Evolutionary conservation across 768 basidiomycete genomes (phyloP).

Genomic region (Russula ochroleuca): DNA sequence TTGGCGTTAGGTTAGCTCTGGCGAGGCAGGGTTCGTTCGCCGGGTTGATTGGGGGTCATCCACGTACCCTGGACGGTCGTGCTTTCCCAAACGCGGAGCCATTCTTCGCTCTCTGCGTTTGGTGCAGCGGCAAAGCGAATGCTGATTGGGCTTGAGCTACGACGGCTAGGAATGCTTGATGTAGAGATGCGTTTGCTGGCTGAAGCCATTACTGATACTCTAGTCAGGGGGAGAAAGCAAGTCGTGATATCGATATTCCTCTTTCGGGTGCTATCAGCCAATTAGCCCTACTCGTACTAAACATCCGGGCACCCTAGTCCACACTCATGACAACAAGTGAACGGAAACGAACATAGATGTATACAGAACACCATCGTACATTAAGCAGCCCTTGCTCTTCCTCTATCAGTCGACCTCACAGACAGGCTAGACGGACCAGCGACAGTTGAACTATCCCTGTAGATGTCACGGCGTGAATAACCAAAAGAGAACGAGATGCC

Average conservation of each 20-base stretch:
- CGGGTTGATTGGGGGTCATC: neutral
- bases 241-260: neutral
- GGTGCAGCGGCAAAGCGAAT: slow-evolving; percentile 30
- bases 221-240: neutral
- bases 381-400: slow-evolving; percentile 10
- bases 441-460: slow-evolving; percentile 1
- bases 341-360: neutral
- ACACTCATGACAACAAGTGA: neutral
- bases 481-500: neutral
- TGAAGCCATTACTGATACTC: slow-evolving; percentile 33
- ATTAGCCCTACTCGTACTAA: neutral
- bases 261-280: neutral
- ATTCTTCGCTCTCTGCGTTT: slow-evolving; percentile 43
- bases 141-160: slow-evolving; percentile 25
- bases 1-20: too few relatives aligned
- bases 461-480: neutral
- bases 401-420: slow-evolving; percentile 8
- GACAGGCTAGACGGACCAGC: slow-evolving; percentile 7
- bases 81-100: slow-evolving; percentile 55
- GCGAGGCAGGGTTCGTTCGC: too few relatives aligned
- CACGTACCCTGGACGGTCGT: slow-evolving; percentile 55
- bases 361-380: neutral
- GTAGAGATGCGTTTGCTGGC: slow-evolving; percentile 34
- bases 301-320: neutral
- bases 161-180: slow-evolving; percentile 30